Evolutionary conservation across 805 yeast genomes (phyloP).

Genomic region (Hyphopichia homilentoma): DNA sequence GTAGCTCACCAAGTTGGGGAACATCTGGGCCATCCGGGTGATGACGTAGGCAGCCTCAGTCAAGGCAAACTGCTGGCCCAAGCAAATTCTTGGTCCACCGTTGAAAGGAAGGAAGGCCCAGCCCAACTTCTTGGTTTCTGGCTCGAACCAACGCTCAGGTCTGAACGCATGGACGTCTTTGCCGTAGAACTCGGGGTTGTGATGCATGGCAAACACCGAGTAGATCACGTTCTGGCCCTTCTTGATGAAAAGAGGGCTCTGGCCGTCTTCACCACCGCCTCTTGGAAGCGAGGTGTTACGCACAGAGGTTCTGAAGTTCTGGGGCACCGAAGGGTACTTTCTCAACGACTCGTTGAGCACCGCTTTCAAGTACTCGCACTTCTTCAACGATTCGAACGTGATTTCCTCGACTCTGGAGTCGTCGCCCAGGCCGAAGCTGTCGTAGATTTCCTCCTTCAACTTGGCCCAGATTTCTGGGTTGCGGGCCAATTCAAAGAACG

Average conservation of each 20-base stretch:
- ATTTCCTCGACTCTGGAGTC: conserved; percentile 32
- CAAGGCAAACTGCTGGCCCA: conserved; percentile 39
- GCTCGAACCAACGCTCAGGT: conserved; percentile 32
- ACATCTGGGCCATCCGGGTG: conserved; percentile 25
- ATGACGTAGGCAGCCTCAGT: conserved; percentile 33
- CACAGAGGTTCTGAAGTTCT: conserved; percentile 43
- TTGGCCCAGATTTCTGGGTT: conserved; percentile 34
- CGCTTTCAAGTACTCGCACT: conserved; percentile 43
- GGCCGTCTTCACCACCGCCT: conserved; percentile 45
- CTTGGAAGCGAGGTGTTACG: conserved; percentile 46
- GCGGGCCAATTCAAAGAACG: conserved; percentile 42
- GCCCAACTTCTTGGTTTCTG: conserved; percentile 23
- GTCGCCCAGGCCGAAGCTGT: conserved; percentile 29
- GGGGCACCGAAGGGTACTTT: conserved; percentile 50
- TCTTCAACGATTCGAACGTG: conserved; percentile 47
- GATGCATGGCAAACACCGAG: conserved; percentile 40
- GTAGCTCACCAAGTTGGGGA: conserved; percentile 18
- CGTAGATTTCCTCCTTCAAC: conserved; percentile 34
- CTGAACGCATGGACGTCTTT: conserved; percentile 24
- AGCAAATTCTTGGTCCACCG: conserved; percentile 37
- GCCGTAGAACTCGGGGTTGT: conserved; percentile 28
- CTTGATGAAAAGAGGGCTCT: conserved; percentile 34
- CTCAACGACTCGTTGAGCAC: conserved; percentile 48
- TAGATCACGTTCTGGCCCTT: conserved; percentile 43
- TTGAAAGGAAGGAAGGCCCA: conserved; percentile 36